These are phyloP conservation scores for Rubroboletus pulcherrimus DNA, from an alignment of 768 basidiomycete species.

Conservation along the genomic window DNA sequence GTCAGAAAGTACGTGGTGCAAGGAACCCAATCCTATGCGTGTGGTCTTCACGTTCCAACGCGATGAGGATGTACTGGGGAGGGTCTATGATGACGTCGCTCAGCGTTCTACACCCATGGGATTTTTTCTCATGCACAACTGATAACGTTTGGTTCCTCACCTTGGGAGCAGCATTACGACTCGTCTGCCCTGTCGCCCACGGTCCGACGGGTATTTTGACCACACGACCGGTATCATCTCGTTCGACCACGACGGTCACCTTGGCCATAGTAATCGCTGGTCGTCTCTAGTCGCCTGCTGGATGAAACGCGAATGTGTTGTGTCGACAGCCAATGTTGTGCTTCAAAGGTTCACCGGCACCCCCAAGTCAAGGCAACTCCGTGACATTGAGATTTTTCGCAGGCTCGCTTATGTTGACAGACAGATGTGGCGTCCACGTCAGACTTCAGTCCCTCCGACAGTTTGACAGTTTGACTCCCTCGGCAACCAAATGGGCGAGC, in stretches of 20 bases:
- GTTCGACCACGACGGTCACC: conserved; percentile 16
- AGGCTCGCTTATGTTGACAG: neutral
- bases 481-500: neutral
- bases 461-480: no score
- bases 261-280: neutral
- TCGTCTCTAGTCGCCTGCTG: neutral
- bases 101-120: neutral
- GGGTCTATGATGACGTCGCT: conserved; percentile 3
- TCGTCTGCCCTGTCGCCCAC: neutral
- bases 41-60: neutral
- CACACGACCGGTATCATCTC: conserved; percentile 20
- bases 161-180: conserved; percentile 5
- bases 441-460: no score
- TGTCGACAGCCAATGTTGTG: neutral
- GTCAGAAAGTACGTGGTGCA: conserved; percentile 21
- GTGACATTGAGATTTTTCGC: neutral
- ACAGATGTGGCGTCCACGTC: no score
- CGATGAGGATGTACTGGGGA: neutral
- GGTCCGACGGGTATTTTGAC: conserved; percentile 13
- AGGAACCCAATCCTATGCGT: neutral
- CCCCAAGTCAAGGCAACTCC: no score
- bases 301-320: neutral
- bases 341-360: no score
- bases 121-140: neutral
- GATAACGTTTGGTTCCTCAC: conserved; percentile 8